Base-by-base conservation (phyloP, 768 basidiomycete species). In the Lactifluus piperatus region DNA sequence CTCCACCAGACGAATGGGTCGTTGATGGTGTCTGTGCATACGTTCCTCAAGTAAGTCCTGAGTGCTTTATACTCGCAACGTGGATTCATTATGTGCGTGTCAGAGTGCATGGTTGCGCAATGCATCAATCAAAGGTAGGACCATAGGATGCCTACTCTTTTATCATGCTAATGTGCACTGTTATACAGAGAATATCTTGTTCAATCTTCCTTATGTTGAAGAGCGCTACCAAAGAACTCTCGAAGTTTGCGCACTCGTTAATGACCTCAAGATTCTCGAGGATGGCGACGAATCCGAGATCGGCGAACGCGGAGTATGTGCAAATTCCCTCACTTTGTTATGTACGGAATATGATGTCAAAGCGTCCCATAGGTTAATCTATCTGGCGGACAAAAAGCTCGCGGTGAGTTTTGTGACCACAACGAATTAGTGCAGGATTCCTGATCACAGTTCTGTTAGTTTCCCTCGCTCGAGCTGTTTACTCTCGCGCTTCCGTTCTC, bases 251-350 rank as follows among this genome's bases (percentile, higher is more conserved):
- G 88, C 90, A 1, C 75, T 94, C 22, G 73, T 85, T 22, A 80
- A 76, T 56, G 91, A 94, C 67, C 75, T 94, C 34, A 80, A 83
- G 51, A 91, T 93, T 56, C 74, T 94, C 16, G 91, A 93, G 68
- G 91, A 93, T 65, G 89, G 91, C 1, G 91, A 93, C 64, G 84
- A 88, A 64, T 83, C 89, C 0, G 91, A 93, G 70, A 91, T 92
- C 55, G 90, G 90, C 20, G 90, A 92, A 74, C 84, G 88, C 32
- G 90, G 90, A 26, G 89, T 89, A 67, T 71, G 43, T 52, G 0
- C 51, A 39, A 22, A 44, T 34, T 30, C 39, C 39, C n/a, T 36
- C 43, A 0, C 16, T 29, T n/a, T 20, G 49, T 16, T 13, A 24
- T 36, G 11, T 14, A 4, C 22, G 11, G 18, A 34, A 44, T 1